These are phyloP conservation scores for Dryas drummondii DNA, from an alignment of 306 rosid species.

Conservation along the genomic window DNA sequence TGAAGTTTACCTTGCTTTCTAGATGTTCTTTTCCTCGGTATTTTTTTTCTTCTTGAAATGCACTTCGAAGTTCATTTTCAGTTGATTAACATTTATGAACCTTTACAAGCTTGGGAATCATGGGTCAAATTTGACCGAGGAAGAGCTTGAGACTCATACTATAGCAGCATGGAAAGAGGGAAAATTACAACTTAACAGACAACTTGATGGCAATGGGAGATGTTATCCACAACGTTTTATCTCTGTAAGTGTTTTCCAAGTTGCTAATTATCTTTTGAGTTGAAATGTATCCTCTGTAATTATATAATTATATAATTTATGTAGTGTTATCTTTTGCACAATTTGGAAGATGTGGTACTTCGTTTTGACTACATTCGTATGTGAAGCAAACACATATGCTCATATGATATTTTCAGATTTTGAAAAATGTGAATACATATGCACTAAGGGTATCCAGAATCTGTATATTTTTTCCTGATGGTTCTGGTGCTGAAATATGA, in stretches of 20 bases:
- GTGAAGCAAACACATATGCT: constrained; percentile 1
- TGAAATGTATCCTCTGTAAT: background rate
- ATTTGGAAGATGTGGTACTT: background rate
- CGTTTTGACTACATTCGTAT: background rate
- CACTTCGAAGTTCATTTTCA: background rate
- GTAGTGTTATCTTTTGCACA: too few relatives aligned
- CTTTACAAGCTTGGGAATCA: constrained; percentile 72
- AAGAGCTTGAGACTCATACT: constrained; percentile 85
- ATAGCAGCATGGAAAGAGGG: constrained; percentile 88
- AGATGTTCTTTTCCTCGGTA: constrained; percentile 12
- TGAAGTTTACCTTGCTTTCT: constrained; percentile 13
- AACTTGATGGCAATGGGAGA: constrained; percentile 51
- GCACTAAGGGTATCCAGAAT: background rate
- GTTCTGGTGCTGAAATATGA: constrained; percentile 15
- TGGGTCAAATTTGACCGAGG: constrained; percentile 80
- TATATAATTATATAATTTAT: background rate
- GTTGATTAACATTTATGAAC: constrained; percentile 15
- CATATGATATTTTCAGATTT: background rate
- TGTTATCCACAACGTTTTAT: constrained; percentile 43
- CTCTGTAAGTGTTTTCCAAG: constrained; percentile 55
- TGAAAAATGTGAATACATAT: background rate
- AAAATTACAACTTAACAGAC: constrained; percentile 43
- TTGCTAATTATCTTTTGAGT: constrained; percentile 5
- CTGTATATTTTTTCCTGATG: background rate
- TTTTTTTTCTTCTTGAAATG: background rate